Evolutionary conservation across 345 rosid species (phyloP).

Genomic region (Sisymbrium altissimum): DNA sequence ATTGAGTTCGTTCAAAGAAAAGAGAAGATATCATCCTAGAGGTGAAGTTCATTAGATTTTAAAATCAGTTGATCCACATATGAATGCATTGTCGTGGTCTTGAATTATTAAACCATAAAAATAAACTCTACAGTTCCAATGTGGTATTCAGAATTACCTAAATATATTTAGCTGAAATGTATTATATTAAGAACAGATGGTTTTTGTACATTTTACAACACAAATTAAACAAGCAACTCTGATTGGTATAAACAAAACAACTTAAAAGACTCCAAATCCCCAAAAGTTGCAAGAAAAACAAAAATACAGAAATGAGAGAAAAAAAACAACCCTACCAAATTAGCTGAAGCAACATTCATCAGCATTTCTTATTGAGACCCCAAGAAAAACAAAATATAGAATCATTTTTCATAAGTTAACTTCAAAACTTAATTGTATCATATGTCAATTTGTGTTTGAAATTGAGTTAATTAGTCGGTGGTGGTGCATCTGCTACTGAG

Average conservation of each 20-base stretch:
- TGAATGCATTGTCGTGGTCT: background rate
- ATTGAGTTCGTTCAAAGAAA: background rate
- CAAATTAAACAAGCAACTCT: background rate
- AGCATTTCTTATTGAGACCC: constrained; percentile 15
- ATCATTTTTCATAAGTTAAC: background rate
- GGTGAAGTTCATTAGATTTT: background rate
- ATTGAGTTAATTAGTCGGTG: constrained; percentile 24
- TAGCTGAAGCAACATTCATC: constrained; percentile 7
- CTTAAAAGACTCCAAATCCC: background rate
- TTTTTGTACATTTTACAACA: constrained; percentile 13
- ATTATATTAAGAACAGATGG: background rate
- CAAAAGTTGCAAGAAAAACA: background rate
- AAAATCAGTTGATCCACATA: background rate
- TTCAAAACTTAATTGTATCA: background rate
- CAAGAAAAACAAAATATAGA: background rate
- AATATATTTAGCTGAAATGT: background rate
- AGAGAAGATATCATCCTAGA: background rate
- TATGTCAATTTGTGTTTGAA: background rate
- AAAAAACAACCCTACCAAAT: background rate
- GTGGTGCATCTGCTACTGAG: constrained; percentile 30
- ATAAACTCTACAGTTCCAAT: background rate
- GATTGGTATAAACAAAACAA: background rate
- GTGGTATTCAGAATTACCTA: background rate
- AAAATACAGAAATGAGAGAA: background rate
- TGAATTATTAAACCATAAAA: background rate